A percentile compares a stretch with the other conserved stretches of the same genome.
These are phyloP conservation scores for Diaporthe citri DNA, from an alignment of 2,329 filamentous ascomycete genomes.

Conservation along the genomic window DNA sequence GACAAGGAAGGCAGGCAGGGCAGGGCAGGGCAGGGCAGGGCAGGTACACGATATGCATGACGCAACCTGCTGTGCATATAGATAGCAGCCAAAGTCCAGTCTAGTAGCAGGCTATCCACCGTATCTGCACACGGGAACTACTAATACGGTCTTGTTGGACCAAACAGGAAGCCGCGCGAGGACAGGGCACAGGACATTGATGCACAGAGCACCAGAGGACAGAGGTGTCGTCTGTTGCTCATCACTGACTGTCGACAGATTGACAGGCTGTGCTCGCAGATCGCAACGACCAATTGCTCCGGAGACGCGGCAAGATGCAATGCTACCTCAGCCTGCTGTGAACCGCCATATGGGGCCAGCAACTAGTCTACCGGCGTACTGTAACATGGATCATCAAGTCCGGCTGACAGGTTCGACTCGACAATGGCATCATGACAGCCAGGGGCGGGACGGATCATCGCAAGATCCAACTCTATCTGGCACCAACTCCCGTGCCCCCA, in stretches of 20 bases:
- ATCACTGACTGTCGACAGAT: constrained; percentile 17
- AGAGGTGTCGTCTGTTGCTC: constrained; percentile 23
- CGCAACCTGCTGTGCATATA: constrained; percentile 2
- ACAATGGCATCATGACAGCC: constrained; percentile 16
- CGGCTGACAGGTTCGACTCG: constrained; percentile 23
- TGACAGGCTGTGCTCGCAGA: constrained; percentile 14
- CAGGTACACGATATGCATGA: constrained; percentile 10
- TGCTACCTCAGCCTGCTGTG: constrained; percentile 11
- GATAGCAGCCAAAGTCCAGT: background rate
- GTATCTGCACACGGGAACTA: background rate
- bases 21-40: background rate
- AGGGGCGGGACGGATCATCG: constrained; percentile 30
- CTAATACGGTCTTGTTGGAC: background rate
- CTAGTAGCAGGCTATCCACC: background rate
- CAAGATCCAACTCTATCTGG: constrained; percentile 33
- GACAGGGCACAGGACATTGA: background rate
- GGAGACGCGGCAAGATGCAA: constrained; percentile 20
- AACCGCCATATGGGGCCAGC: background rate
- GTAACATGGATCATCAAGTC: background rate
- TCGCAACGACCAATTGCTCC: background rate
- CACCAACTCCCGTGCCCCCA: constrained; percentile 25
- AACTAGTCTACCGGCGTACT: background rate
- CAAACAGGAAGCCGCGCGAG: constrained; percentile 15
- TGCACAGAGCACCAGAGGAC: background rate
- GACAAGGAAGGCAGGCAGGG: background rate